Evolutionary conservation across 371 early-diverging fungal species (phyloP), one percentile per base, ranked within the genome.

Genomic region (Mycotypha africana): DNA sequence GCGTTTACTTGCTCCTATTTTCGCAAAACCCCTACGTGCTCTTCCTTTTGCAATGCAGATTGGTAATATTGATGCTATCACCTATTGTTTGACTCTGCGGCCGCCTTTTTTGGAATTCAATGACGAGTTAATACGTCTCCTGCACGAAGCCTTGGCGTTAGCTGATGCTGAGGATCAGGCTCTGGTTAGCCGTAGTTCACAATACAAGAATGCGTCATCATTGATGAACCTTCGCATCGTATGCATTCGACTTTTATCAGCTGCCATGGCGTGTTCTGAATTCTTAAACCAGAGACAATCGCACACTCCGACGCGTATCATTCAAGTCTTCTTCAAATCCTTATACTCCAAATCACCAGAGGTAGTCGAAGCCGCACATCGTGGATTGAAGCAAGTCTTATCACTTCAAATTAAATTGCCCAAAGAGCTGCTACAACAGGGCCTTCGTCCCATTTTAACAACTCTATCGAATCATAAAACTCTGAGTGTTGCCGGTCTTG

Each of bases 141-240:
- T 99, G 17, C 86, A 89, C 41, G 98, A 99, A 61, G 95, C 94
- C 0, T 60, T 97, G 23, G 94, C 95, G 0, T 65, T 98, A 10
- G 95, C 95, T 0, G 99, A 98, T 64, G 96, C 98, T 1, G 99
- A 99, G 45, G 99, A 98, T 53, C 93, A 94, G 48, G 94, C 95
- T 0, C 72, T 96, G 12, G 89, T 88, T 10, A 87, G 85, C 52
- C 86, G 94, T 41, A 83, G 85, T 3, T 76, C 88, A 0, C 93
- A 90, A 44, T 84, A 85, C 45, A 92, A 91, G 57, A 89, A 85
- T 45, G 81, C 86, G 10, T 79, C 82, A 0, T 85, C 90, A 5
- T 67, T 95, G 35, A 86, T 84, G 45, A 90, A 89, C 28, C 70
- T 97, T 17, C 84, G 98, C 15, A 88, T 93, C 28, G 94, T 93